Conservation (phyloP, 2,329 filamentous ascomycete species). For the Fusarium chlamydosporum region DNA sequence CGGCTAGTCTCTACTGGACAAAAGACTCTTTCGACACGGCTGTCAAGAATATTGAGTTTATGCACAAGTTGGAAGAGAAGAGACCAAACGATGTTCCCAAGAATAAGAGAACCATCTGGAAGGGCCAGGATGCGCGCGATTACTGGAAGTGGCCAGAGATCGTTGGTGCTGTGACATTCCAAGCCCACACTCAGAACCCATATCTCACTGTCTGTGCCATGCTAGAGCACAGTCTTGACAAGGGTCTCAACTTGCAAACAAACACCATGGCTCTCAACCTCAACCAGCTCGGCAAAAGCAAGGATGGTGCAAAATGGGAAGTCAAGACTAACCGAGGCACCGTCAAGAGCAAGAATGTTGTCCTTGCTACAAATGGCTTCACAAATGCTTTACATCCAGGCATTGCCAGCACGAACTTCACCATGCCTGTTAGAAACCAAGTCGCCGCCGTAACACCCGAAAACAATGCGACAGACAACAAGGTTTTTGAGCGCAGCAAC, state of each 20-base stretch:
- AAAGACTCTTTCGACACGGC: conserved; percentile 30
- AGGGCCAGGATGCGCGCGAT: conserved; percentile 16
- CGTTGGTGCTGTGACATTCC: conserved; percentile 21
- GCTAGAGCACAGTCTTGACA: conserved; percentile 23
- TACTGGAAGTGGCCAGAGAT: conserved; percentile 37
- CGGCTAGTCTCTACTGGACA: conserved; percentile 31
- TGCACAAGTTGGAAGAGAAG: conserved; percentile 18
- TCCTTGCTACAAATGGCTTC: conserved; percentile 35
- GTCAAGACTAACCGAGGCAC: conserved; percentile 31
- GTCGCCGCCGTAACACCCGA: conserved; percentile 8
- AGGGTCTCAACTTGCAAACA: conserved; percentile 29
- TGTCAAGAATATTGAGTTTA: conserved; percentile 24
- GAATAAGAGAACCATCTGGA: conserved; percentile 29
- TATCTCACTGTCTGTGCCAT: conserved; percentile 32
- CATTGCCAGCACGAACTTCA: conserved; percentile 30
- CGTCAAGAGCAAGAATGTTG: conserved; percentile 30
- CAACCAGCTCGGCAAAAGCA: conserved; percentile 18
- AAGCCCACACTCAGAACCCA: conserved; percentile 31
- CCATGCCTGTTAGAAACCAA: conserved; percentile 34
- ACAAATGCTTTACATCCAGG: conserved; percentile 26
- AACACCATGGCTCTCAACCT: conserved; percentile 31
- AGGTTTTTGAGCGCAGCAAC: conserved; percentile 23
- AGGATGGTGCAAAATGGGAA: conserved; percentile 19
- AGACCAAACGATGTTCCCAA: conserved; percentile 30
- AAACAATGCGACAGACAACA: conserved; percentile 2